Conservation (phyloP, 2,329 filamentous ascomycete genomes). For the Chaetomiaceae sp. region DNA sequence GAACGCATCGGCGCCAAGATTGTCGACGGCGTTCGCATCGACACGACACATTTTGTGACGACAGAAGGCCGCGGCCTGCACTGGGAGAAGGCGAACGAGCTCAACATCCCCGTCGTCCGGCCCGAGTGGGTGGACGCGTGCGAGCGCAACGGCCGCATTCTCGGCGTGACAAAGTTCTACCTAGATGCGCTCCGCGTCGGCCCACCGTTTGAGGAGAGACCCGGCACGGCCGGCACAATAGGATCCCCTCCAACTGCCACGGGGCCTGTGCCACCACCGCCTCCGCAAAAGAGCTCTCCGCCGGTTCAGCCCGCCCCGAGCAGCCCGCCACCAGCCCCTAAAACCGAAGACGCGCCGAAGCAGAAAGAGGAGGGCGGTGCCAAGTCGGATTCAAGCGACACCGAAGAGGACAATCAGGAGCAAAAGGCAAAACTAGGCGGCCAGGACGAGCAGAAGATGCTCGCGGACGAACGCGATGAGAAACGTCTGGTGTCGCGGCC, state of each 20-base stretch:
- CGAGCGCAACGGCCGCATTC: constrained; percentile 84
- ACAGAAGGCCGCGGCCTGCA: constrained; percentile 82
- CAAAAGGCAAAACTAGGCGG: constrained; percentile 33
- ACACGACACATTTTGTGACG: constrained; percentile 97
- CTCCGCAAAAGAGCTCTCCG: constrained; percentile 30
- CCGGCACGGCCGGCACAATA: constrained; percentile 18
- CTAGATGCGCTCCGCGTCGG: constrained; percentile 62
- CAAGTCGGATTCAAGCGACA: constrained; percentile 27
- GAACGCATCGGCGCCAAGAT: constrained; percentile 90
- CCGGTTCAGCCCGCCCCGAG: not conserved
- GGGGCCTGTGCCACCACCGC: constrained; percentile 11
- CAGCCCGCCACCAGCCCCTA: constrained; percentile 12
- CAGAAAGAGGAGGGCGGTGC: constrained; percentile 31
- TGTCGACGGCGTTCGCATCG: constrained; percentile 84
- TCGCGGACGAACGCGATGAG: constrained; percentile 50
- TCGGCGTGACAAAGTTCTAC: constrained; percentile 94
- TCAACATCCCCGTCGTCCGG: constrained; percentile 94
- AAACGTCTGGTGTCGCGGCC: constrained; percentile 50
- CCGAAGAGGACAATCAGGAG: constrained; percentile 32
- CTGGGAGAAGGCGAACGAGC: constrained; percentile 96
- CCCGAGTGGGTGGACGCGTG: constrained; percentile 98
- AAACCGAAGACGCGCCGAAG: constrained; percentile 18
- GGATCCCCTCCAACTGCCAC: constrained; percentile 1
- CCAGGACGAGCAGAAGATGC: constrained; percentile 46
- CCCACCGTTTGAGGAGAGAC: constrained; percentile 16